Conservation (phyloP, 805 yeast genomes). For the Brettanomyces bruxellensis region DNA sequence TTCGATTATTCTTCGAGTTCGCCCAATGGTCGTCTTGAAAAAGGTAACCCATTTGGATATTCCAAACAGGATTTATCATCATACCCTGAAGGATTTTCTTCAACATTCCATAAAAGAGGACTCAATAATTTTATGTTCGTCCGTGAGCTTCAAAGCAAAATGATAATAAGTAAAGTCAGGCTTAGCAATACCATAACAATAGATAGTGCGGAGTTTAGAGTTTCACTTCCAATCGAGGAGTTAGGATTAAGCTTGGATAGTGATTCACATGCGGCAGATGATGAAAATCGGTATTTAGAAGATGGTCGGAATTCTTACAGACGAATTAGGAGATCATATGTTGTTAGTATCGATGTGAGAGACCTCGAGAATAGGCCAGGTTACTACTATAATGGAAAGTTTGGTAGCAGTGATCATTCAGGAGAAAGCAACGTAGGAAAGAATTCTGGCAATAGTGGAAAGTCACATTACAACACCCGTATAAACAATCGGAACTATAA, state of each 20-base stretch:
- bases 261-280: not conserved
- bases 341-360: conserved; percentile 32
- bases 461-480: not conserved
- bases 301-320: conserved; percentile 4
- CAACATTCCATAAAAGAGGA: conserved; percentile 40
- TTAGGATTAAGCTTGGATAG: conserved; percentile 15
- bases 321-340: conserved; percentile 28
- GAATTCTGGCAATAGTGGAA: not conserved
- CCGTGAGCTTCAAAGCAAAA: conserved; percentile 38
- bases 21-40: conserved; percentile 9
- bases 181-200: conserved; percentile 12
- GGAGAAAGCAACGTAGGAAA: not conserved
- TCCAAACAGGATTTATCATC: conserved; percentile 19
- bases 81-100: conserved; percentile 41
- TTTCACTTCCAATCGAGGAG: conserved; percentile 31
- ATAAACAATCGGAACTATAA: not conserved
- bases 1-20: conserved; percentile 19
- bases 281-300: not conserved
- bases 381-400: not conserved
- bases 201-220: conserved; percentile 33
- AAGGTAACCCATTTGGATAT: not conserved
- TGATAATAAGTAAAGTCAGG: conserved; percentile 30
- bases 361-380: conserved; percentile 30
- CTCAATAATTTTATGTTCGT: conserved; percentile 43
- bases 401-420: not conserved